A percentile compares a stretch with the other conserved stretches of the same genome.
Conservation (phyloP, 2,329 filamentous ascomycete genomes). For the Phialocephala subalpina region DNA sequence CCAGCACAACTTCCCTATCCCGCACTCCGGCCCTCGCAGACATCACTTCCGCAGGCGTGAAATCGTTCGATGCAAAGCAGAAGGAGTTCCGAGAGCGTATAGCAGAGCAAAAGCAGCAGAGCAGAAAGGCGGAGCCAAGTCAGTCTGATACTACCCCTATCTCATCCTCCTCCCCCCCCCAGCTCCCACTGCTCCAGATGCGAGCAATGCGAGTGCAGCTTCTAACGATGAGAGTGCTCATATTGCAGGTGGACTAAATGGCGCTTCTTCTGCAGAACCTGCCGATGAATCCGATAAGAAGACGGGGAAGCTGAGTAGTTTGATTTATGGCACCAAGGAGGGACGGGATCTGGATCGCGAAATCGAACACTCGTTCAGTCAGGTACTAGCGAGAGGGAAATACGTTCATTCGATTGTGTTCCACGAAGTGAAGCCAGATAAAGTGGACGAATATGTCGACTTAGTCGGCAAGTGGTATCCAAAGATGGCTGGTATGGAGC, state of each 20-base stretch:
- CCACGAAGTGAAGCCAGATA: conserved; percentile 94
- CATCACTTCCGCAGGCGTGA: conserved; percentile 76
- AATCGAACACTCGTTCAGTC: conserved; percentile 94
- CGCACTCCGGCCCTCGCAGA: conserved; percentile 82
- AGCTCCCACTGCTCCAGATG: conserved; percentile 52
- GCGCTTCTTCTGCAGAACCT: conserved; percentile 65
- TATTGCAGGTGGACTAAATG: conserved; percentile 68
- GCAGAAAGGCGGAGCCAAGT: conserved; percentile 73
- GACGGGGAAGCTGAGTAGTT: conserved; percentile 74
- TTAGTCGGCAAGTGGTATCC: conserved; percentile 94
- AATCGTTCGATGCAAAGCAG: conserved; percentile 83
- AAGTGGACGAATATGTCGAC: conserved; percentile 92
- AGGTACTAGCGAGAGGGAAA: conserved; percentile 93
- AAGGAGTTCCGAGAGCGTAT: conserved; percentile 86
- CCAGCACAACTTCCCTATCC: conserved; percentile 60
- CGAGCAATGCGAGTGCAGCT: conserved; percentile 52
- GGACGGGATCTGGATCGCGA: conserved; percentile 93
- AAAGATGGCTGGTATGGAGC: conserved; percentile 80
- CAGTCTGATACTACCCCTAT: conserved; percentile 54
- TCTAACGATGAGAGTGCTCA: conserved; percentile 42
- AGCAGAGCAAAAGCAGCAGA: conserved; percentile 75
- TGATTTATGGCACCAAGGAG: conserved; percentile 98
- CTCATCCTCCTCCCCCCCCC: conserved; percentile 49
- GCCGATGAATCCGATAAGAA: conserved; percentile 66
- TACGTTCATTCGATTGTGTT: conserved; percentile 98